Evolutionary conservation across 1,284 basidiomycete genomes (phyloP), one percentile per base, ranked within the genome.

Genomic region (Cryptococcus amylolentus): DNA sequence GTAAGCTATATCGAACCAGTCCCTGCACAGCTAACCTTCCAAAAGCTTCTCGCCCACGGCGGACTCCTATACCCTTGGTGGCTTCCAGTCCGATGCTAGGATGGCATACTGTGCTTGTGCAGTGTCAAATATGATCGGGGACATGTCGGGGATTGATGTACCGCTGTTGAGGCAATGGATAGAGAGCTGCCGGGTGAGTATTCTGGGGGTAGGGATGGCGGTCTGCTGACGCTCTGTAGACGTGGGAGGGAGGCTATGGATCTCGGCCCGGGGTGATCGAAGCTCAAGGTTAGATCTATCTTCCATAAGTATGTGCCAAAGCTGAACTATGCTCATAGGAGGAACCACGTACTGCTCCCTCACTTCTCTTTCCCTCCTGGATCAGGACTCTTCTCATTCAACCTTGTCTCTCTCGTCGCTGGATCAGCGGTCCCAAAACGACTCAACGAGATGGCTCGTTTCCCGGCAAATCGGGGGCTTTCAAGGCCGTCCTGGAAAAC

Each of bases 321-420:
- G 14, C 28, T 20, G 5, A 46, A 23, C 5, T 27, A 28, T 58
- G 14, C 6, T 28, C 37, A 27, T 60, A 90, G 91, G 92, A 20
- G 95, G 95, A 5, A 91, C 91, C 39, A 95, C 94, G 0, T 98
- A 97, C 74, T 96, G 90, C 65, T 88, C 88, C 0, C 72, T 96
- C 13, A 90, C 93, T 1, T 83, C 88, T 0, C 81, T 95, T 3
- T 73, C 82, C 35, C 81, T 96, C 2, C 61, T 75, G 44, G 27
- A 46, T 45, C 35, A 46, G 8, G 14, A 42, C 41, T 10, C 7
- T 35, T 48, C 31, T 55, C 5, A 44, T 28, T 26, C n/a, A 23
- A 42, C n/a, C 10, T 14, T 43, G 10, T 52, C 45, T n/a, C 23
- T 20, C 7, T 28, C 50, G 46, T 49, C 52, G 16, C 40, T 35